Conservation (phyloP, 73 alveolate species). For the Halteria grandinella region DNA sequence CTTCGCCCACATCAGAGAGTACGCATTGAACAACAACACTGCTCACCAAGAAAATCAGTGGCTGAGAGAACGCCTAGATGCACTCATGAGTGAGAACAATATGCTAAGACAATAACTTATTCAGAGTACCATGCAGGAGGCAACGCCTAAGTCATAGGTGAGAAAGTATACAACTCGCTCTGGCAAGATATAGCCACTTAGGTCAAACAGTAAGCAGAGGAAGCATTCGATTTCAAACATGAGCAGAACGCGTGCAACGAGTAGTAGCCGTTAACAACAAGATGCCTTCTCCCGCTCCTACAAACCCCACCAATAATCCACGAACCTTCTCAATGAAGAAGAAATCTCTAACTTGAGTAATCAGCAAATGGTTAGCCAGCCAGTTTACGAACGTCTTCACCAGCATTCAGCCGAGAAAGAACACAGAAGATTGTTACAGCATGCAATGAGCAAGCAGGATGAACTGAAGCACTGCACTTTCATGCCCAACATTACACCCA, state of each 20-base stretch:
- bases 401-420: not conserved
- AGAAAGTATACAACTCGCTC: not conserved
- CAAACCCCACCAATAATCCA: too few relatives aligned
- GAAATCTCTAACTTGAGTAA: not conserved
- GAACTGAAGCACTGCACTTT: slow-evolving; percentile 35
- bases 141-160: not conserved
- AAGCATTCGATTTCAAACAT: too few relatives aligned
- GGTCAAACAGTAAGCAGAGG: too few relatives aligned
- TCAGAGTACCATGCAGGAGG: not conserved
- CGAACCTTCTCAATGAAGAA: too few relatives aligned
- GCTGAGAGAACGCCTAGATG: not conserved
- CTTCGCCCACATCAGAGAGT: not conserved
- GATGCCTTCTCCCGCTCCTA: too few relatives aligned
- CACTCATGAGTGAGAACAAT: slow-evolving; percentile 1
- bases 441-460: slow-evolving; percentile 14
- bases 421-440: not conserved
- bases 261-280: too few relatives aligned
- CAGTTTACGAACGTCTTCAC: slow-evolving; percentile 27
- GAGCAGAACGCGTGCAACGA: too few relatives aligned
- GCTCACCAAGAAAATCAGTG: slow-evolving; percentile 17
- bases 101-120: not conserved
- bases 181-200: too few relatives aligned
- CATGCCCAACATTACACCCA: not conserved
- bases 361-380: not conserved
- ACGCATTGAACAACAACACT: not conserved